Conservation (phyloP, 1,284 basidiomycete species). For the Afroboletus lepidellus region DNA sequence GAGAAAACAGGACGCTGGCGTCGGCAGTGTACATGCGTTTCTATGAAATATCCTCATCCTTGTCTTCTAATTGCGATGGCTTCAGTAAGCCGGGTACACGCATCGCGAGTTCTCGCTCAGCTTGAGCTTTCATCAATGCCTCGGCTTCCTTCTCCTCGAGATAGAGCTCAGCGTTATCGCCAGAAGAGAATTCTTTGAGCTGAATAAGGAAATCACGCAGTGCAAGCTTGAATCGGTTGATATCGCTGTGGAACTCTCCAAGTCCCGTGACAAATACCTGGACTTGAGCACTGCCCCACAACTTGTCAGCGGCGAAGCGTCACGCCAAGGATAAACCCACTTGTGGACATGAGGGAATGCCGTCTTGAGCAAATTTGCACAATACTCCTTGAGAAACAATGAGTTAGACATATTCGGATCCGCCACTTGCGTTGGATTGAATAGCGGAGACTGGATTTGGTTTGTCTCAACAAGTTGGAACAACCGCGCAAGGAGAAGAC, state of each 20-base stretch:
- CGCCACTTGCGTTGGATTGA: conserved; percentile 73
- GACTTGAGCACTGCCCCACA: conserved; percentile 59
- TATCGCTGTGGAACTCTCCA: conserved; percentile 85
- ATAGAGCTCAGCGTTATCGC: conserved; percentile 82
- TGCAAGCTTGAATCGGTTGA: conserved; percentile 92
- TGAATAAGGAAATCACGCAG: conserved; percentile 91
- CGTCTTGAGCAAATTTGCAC: conserved; percentile 78
- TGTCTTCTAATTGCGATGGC: conserved; percentile 90
- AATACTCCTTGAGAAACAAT: conserved; percentile 85
- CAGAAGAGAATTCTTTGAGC: conserved; percentile 84
- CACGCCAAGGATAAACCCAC: conserved; percentile 44
- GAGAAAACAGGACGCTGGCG: neutral
- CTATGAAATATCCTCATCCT: conserved; percentile 78
- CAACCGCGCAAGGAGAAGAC: conserved; percentile 86
- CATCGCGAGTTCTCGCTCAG: conserved; percentile 87
- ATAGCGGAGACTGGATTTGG: conserved; percentile 82
- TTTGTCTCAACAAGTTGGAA: conserved; percentile 91
- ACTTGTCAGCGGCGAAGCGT: conserved; percentile 12
- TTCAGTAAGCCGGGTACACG: conserved; percentile 99
- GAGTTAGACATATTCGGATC: conserved; percentile 82
- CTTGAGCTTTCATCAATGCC: conserved; percentile 60
- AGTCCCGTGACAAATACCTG: conserved; percentile 79
- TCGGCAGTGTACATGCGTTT: conserved; percentile 6
- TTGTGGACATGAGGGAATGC: conserved; percentile 91
- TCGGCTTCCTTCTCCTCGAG: conserved; percentile 96